A percentile compares a stretch with the other conserved stretches of the same genome.
These are phyloP conservation scores for Tanacetum coccineum DNA, from an alignment of 129 eudicot species.

Conservation along the genomic window DNA sequence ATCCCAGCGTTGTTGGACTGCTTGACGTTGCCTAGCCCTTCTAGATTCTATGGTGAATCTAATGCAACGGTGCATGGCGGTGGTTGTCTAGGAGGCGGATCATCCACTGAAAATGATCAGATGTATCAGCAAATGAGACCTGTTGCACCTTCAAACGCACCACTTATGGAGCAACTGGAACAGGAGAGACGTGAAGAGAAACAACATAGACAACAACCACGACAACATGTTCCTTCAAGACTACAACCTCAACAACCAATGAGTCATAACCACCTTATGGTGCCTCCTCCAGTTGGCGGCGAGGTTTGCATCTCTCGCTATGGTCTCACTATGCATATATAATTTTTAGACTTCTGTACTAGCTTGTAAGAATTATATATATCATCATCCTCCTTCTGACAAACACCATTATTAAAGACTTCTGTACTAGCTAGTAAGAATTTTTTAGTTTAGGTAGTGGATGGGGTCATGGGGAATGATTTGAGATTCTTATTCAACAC, in stretches of 20 bases:
- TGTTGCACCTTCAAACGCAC: constrained; percentile 24
- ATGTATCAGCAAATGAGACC: constrained; percentile 33
- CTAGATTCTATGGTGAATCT: constrained; percentile 43
- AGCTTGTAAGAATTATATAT: too few relatives aligned
- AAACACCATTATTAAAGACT: too few relatives aligned
- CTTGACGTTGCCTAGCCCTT: constrained; percentile 45
- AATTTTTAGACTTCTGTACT: too few relatives aligned
- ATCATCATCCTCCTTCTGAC: too few relatives aligned
- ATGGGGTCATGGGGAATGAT: too few relatives aligned
- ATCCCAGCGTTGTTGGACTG: constrained; percentile 69
- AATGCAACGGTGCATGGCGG: constrained; percentile 14
- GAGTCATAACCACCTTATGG: constrained; percentile 54
- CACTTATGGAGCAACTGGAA: constrained; percentile 53
- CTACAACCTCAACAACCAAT: constrained; percentile 42
- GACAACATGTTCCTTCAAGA: constrained; percentile 28
- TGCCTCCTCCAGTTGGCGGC: constrained; percentile 51
- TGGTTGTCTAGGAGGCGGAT: constrained; percentile 16
- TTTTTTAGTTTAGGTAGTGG: too few relatives aligned
- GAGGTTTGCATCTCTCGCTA: constrained; percentile 36
- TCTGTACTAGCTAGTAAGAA: too few relatives aligned
- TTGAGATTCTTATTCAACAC: too few relatives aligned
- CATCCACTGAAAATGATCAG: constrained; percentile 16
- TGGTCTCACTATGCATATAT: not conserved
- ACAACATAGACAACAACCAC: constrained; percentile 27
- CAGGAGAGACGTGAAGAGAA: constrained; percentile 71